phyloP scores from a whole-genome alignment of 1,284 basidiomycete genomes.

The Microbotryum saponariae region DNA sequence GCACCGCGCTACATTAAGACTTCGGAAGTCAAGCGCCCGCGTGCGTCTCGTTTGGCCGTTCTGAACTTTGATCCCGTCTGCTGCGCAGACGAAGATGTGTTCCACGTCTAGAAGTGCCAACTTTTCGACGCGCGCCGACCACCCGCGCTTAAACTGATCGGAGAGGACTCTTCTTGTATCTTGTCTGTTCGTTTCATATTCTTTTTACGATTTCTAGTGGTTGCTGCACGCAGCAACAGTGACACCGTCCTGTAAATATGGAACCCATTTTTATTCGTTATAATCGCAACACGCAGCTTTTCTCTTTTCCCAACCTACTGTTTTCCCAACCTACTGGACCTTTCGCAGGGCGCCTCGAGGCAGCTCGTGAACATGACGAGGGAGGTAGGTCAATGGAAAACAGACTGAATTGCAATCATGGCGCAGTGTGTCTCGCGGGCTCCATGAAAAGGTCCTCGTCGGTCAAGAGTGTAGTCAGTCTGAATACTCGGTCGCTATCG shows the following conservation, averaged over 20 bases:
- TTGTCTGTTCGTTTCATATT: background rate
- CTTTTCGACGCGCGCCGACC: background rate
- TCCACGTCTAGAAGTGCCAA: slow-evolving; percentile 17
- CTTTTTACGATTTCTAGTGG: background rate
- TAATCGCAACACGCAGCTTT: background rate
- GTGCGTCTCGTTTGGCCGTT: slow-evolving; percentile 9
- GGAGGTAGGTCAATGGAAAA: too few species aligned
- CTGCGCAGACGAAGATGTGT: slow-evolving; percentile 21
- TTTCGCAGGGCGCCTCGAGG: too few species aligned
- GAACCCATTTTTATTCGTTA: background rate
- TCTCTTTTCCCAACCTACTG: too few species aligned
- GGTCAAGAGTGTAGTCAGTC: too few species aligned
- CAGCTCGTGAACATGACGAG: too few species aligned
- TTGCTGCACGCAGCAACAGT: background rate
- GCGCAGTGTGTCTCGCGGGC: too few species aligned
- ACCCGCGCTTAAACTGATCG: background rate
- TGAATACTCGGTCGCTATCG: too few species aligned
- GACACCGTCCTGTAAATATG: background rate
- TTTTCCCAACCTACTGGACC: too few species aligned
- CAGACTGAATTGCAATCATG: too few species aligned
- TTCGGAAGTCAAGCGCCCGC: slow-evolving; percentile 17
- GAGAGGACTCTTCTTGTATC: background rate
- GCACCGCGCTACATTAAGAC: slow-evolving; percentile 18
- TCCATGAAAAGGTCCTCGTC: too few species aligned
- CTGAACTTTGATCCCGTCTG: slow-evolving; percentile 27